A percentile compares a stretch with the other conserved stretches of the same genome.
Evolutionary conservation across 352 stramenopile species (phyloP).

Genomic region (Elongisporangium prolatum): DNA sequence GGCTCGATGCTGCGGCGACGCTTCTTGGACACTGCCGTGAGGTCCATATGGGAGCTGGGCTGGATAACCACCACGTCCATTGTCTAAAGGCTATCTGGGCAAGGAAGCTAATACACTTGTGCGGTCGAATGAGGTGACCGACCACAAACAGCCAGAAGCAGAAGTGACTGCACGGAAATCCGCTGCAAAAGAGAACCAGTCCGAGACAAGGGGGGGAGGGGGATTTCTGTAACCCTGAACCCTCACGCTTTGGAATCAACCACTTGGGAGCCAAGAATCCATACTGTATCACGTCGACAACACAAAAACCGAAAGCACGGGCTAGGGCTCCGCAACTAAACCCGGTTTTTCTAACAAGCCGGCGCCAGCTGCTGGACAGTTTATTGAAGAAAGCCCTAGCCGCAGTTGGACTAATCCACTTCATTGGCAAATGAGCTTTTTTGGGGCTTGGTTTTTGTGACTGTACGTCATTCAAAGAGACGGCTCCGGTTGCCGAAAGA

Average conservation of each 20-base stretch:
- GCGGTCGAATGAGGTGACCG: neutral
- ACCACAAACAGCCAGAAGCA: neutral
- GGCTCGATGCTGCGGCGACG: slow-evolving; percentile 63
- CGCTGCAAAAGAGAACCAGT: neutral
- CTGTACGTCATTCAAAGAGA: neutral
- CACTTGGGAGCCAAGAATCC: neutral
- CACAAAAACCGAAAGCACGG: neutral
- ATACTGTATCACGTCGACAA: neutral
- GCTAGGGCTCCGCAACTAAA: neutral
- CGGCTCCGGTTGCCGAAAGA: neutral
- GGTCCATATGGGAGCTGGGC: slow-evolving; percentile 15
- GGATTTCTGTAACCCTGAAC: slow-evolving; percentile 20
- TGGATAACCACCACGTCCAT: slow-evolving; percentile 47
- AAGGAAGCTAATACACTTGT: neutral
- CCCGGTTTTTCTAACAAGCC: neutral
- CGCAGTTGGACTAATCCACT: neutral
- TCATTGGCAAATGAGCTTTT: neutral
- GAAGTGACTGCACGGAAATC: slow-evolving; percentile 14
- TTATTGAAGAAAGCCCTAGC: neutral
- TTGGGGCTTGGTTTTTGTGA: neutral
- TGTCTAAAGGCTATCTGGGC: slow-evolving; percentile 2
- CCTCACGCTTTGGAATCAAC: neutral
- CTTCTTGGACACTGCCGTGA: slow-evolving; percentile 40
- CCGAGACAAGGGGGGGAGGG: slow-evolving; percentile 4
- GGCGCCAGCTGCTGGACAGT: neutral